Percentiles rank a stretch among this genome's conserved stretches.
Evolutionary conservation across 257 asterid species (phyloP).

Genomic region (Solanum rostratum): DNA sequence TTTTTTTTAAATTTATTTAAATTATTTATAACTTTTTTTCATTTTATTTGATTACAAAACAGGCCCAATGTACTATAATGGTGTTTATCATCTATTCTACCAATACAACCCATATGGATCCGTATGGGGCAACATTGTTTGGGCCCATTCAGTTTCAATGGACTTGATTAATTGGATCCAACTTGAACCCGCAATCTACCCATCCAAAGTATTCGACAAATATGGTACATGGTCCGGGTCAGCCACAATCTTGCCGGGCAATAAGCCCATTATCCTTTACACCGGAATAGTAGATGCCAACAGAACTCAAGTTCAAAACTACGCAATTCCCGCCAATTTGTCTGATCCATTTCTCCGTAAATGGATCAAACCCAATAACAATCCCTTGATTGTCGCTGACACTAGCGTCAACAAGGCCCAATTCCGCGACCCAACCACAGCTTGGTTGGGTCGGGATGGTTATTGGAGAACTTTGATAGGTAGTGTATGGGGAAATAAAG

Average conservation of each 20-base stretch:
- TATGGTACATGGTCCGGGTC: constrained; percentile 50
- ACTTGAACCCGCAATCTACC: constrained; percentile 20
- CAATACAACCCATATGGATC: constrained; percentile 40
- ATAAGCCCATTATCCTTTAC: constrained; percentile 32
- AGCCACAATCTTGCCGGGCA: constrained; percentile 29
- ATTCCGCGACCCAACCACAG: constrained; percentile 52
- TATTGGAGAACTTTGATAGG: constrained; percentile 30
- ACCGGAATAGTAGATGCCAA: constrained; percentile 27
- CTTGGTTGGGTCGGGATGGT: constrained; percentile 34
- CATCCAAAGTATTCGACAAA: constrained; percentile 27
- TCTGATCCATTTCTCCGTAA: constrained; percentile 31
- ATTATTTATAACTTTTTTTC: neutral
- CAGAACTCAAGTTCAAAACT: constrained; percentile 35
- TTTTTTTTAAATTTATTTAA: neutral
- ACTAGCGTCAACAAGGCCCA: constrained; percentile 10
- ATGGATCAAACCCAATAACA: constrained; percentile 40
- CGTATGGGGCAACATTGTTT: constrained; percentile 33
- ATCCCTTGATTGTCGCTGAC: constrained; percentile 23
- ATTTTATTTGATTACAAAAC: neutral
- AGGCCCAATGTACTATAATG: constrained; percentile 44
- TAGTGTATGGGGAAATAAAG: constrained; percentile 2
- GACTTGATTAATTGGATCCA: constrained; percentile 39
- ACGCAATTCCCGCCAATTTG: constrained; percentile 25
- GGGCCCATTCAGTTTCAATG: constrained; percentile 43
- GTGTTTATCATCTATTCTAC: constrained; percentile 39